Base-by-base conservation (phyloP, 441 rosid species). In the Brassica hybrid region DNA sequence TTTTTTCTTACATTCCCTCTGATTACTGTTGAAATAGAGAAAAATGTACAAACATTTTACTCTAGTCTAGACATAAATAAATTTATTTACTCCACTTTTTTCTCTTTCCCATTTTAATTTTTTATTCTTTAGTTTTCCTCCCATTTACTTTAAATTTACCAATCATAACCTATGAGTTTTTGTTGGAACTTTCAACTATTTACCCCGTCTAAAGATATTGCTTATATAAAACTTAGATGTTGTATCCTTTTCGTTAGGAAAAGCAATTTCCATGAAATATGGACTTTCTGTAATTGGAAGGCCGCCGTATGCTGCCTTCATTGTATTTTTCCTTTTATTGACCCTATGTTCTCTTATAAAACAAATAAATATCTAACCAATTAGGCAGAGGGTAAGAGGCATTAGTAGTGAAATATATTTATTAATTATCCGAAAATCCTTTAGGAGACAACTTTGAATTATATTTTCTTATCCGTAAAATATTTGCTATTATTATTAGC, bases 251-350 rank as follows among this genome's bases (percentile, higher is more conserved):
- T 23, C 32, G 41, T 13, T 11, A 17, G 34, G 10, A 21, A 41
- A 54, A 41, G 52, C 25, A 65, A 61, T 13, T 30, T 79, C 78
- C 70, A 73, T 62, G 74, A 79, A 54, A 17, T 79, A 79, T 79
- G 81, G 81, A 79, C 74, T 73, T 79, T 68, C 81, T 58, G 74
- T 73, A 67, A 50, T 62, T 79, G 81, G 81, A 79, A 73, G 81
- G 81, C 59, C 77, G 70, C 41, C 70, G 3, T 23, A 50, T 64
- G 63, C 34, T 74, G 75, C 61, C 62, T 73, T 63, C 65, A 9
- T 36, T 73, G 65, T 67, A 52, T 11, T 67, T 63, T 73, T 78
- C 70, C 77, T 61, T 61, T 48, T 72, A 59, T 78, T 78, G 77
- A 59, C 69, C 64, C 76, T 72, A 38, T 65, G 57, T 23, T 58